A percentile compares a stretch with the other conserved stretches of the same genome.
Conservation (phyloP, 257 asterid species). For the Prunella vulgaris region DNA sequence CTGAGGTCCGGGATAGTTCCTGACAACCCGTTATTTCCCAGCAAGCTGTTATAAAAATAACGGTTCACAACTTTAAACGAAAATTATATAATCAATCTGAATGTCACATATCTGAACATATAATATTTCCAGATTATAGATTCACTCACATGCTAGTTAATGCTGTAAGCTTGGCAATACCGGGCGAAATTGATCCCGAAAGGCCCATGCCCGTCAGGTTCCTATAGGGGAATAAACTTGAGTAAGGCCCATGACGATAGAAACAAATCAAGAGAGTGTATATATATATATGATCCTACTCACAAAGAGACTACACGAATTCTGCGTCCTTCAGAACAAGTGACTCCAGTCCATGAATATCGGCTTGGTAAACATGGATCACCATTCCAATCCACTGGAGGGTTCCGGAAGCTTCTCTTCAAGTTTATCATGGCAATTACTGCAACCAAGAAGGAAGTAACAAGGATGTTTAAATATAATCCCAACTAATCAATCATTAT, state of each 20-base stretch:
- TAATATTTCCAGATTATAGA: not conserved
- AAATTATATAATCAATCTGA: not conserved
- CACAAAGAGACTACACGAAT: conserved; percentile 70
- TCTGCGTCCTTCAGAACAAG: conserved; percentile 63
- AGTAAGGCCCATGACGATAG: too few species aligned
- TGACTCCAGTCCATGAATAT: conserved; percentile 87
- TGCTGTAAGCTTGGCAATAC: conserved; percentile 68
- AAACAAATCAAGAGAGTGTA: too few species aligned
- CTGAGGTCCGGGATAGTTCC: conserved; percentile 81
- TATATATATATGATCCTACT: conserved; percentile 47
- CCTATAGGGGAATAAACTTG: conserved; percentile 26
- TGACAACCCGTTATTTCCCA: conserved; percentile 67
- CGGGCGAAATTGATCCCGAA: conserved; percentile 66
- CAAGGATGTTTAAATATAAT: not conserved
- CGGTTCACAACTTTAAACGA: not conserved
- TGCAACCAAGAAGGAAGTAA: conserved; percentile 29
- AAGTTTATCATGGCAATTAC: conserved; percentile 65
- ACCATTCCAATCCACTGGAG: conserved; percentile 90
- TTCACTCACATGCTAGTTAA: conserved; percentile 65
- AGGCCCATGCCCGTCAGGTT: conserved; percentile 74
- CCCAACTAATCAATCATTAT: not conserved
- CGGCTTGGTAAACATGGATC: conserved; percentile 88
- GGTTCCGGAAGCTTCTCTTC: conserved; percentile 55
- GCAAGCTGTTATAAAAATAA: conserved; percentile 48
- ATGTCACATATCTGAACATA: not conserved